phyloP scores from a whole-genome alignment of 1,284 basidiomycete genomes.

The Papiliotrema flavescens region DNA sequence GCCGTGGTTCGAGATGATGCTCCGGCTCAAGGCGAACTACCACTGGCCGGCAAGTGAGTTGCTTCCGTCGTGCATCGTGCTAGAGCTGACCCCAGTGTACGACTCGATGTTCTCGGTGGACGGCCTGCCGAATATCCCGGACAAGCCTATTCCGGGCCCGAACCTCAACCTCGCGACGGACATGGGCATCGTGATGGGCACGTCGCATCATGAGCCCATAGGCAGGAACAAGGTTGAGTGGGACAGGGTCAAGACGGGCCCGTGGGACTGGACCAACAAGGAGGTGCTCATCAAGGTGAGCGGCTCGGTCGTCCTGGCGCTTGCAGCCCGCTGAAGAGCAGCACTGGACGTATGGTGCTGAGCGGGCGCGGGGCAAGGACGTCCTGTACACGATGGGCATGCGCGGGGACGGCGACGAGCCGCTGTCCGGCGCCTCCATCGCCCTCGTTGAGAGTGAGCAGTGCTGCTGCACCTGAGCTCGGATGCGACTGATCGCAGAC shows the following conservation, averaged over 20 bases:
- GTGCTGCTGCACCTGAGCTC: neutral
- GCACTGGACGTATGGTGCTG: conserved; percentile 31
- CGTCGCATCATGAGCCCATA: conserved; percentile 41
- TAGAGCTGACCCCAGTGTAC: conserved; percentile 45
- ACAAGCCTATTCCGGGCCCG: conserved; percentile 26
- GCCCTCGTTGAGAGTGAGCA: conserved; percentile 24
- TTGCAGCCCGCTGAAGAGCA: conserved; percentile 20
- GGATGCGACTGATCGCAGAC: conserved; percentile 14
- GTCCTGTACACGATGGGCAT: conserved; percentile 30
- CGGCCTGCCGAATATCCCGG: conserved; percentile 47
- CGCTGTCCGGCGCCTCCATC: neutral
- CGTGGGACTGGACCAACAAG: conserved; percentile 32
- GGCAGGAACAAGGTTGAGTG: conserved; percentile 33
- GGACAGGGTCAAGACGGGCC: conserved; percentile 16
- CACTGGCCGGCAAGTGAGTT: conserved; percentile 56
- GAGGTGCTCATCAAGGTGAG: conserved; percentile 16
- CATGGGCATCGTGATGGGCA: conserved; percentile 65
- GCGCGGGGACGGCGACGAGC: conserved; percentile 9
- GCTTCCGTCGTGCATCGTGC: conserved; percentile 62
- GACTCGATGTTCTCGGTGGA: conserved; percentile 64
- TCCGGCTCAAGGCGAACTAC: conserved; percentile 67
- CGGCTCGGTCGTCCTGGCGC: too few species aligned
- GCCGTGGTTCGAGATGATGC: conserved; percentile 58
- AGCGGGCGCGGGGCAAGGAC: conserved; percentile 23
- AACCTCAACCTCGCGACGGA: conserved; percentile 62